Evolutionary conservation across 2,329 filamentous ascomycete genomes (phyloP).

Genomic region (Fusarium tanahbumbuense): DNA sequence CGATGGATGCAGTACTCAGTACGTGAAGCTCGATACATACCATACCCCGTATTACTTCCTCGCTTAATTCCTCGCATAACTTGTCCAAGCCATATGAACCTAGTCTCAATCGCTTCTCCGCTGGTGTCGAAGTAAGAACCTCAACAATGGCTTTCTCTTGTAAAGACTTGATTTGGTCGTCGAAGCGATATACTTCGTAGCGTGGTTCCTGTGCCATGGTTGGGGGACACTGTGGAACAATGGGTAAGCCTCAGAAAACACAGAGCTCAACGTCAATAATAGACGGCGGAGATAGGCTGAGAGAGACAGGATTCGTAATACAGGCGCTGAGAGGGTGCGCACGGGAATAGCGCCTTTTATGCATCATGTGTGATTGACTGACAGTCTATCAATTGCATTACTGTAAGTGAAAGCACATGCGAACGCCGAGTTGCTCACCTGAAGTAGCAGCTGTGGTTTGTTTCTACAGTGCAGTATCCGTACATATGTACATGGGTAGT

Average conservation of each 20-base stretch:
- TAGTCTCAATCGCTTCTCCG: constrained; percentile 18
- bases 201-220: constrained; percentile 22
- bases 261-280: neutral
- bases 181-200: constrained; percentile 20
- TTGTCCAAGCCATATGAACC: constrained; percentile 24
- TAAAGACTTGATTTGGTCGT: constrained; percentile 16
- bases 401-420: neutral
- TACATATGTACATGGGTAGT: neutral
- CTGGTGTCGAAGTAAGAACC: constrained; percentile 25
- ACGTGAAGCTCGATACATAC: constrained; percentile 4
- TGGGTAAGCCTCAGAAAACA: neutral
- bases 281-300: neutral
- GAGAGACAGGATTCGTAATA: neutral
- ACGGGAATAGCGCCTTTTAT: constrained; percentile 21
- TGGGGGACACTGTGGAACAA: neutral
- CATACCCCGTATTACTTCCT: constrained; percentile 27
- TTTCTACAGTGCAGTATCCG: constrained; percentile 11
- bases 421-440: neutral
- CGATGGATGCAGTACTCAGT: too few species aligned
- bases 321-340: neutral
- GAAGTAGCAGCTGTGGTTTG: constrained; percentile 7
- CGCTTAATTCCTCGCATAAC: constrained; percentile 23
- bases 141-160: constrained; percentile 30
- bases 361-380: constrained; percentile 5
- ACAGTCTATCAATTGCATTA: constrained; percentile 8